Conservation (phyloP, 2,329 filamentous ascomycete species). For the Apiospora koreana region DNA sequence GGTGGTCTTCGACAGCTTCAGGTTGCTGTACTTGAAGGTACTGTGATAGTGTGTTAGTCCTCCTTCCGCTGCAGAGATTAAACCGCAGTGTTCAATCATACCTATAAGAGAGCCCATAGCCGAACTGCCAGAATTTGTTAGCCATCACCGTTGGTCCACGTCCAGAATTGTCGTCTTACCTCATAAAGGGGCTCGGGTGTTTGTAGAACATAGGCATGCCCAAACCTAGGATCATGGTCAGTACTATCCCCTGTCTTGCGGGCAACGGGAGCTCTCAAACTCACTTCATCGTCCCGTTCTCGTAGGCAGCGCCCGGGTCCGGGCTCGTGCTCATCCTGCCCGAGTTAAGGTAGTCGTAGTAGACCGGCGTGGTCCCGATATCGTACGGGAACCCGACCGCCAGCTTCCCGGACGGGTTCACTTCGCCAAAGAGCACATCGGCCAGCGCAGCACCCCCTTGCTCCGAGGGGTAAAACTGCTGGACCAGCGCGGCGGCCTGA, state of each 20-base stretch:
- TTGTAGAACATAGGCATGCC: slow-evolving; percentile 64
- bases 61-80: no score
- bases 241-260: background rate
- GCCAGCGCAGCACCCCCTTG: slow-evolving; percentile 68
- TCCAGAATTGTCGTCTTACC: slow-evolving; percentile 19
- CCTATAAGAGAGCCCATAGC: slow-evolving; percentile 64
- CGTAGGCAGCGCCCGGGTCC: slow-evolving; percentile 52
- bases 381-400: slow-evolving; percentile 68
- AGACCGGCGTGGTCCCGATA: slow-evolving; percentile 67
- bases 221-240: slow-evolving; percentile 43
- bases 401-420: slow-evolving; percentile 67
- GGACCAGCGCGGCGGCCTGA: slow-evolving; percentile 64
- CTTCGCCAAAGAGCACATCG: slow-evolving; percentile 64
- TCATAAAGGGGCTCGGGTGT: slow-evolving; percentile 60
- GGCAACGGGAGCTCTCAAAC: background rate
- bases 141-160: background rate
- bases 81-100: background rate
- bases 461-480: slow-evolving; percentile 75
- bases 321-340: slow-evolving; percentile 47
- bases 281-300: slow-evolving; percentile 57
- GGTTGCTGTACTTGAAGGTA: slow-evolving; percentile 59
- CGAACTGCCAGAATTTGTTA: slow-evolving; percentile 46
- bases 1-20: slow-evolving; percentile 50
- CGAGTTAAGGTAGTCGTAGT: slow-evolving; percentile 73
- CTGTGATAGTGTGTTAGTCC: slow-evolving; percentile 29